Percentiles rank a stretch among this genome's conserved stretches.
These are phyloP conservation scores for Boletus nobilissimus DNA, from an alignment of 1,284 basidiomycete species.

Conservation along the genomic window DNA sequence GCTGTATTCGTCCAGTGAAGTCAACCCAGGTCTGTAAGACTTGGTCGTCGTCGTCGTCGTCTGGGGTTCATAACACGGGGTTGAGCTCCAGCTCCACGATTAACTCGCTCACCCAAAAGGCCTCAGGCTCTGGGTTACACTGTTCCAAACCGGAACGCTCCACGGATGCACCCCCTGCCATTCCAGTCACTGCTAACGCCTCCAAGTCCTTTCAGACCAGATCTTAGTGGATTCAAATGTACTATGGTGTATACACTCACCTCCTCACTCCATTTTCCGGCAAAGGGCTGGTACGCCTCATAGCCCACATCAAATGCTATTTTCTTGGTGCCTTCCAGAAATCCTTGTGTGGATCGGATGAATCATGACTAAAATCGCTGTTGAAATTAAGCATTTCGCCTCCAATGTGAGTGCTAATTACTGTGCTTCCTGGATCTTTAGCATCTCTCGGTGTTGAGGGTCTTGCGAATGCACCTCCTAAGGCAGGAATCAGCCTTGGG, in stretches of 20 bases:
- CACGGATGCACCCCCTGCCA: not conserved
- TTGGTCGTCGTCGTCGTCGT: not conserved
- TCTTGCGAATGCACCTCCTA: not conserved
- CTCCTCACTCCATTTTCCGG: not conserved
- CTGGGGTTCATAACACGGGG: not conserved
- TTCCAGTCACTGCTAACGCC: not conserved
- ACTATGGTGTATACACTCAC: not conserved
- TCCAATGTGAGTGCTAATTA: not conserved
- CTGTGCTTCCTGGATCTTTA: not conserved
- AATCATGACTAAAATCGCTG: not conserved
- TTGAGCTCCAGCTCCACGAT: not conserved
- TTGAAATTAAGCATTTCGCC: not conserved
- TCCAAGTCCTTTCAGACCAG: not conserved
- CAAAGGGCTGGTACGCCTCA: not conserved
- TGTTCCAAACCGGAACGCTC: not conserved
- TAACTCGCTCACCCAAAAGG: not conserved
- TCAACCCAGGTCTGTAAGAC: not conserved
- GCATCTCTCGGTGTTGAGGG: not conserved
- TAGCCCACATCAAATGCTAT: not conserved
- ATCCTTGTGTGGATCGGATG: not conserved
- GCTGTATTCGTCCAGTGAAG: not conserved
- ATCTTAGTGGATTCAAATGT: not conserved
- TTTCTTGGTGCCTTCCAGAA: not conserved
- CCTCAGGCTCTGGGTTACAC: not conserved
- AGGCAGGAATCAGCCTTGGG: not conserved